phyloP scores from a whole-genome alignment of 352 stramenopile species.

The Elongisporangium prolatum region DNA sequence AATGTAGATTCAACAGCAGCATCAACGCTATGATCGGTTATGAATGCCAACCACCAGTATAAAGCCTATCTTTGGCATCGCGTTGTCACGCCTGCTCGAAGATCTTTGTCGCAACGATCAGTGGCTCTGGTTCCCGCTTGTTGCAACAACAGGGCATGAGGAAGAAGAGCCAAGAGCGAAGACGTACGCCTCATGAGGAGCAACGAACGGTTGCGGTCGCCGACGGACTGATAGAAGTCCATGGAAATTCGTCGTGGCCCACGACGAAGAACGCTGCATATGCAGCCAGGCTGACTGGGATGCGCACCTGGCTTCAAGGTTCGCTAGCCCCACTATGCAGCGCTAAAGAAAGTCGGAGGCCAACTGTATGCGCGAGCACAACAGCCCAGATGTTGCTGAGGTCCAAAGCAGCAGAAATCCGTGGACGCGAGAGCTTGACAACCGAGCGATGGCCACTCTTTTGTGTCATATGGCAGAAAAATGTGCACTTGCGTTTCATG shows the following conservation, averaged over 20 bases:
- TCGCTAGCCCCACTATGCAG: neutral
- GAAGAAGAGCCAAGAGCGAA: neutral
- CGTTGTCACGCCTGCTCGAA: neutral
- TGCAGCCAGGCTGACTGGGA: neutral
- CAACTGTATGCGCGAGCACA: neutral
- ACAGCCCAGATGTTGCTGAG: neutral
- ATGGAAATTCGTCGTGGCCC: no score
- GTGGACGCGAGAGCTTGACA: neutral
- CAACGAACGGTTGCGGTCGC: neutral
- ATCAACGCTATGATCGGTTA: neutral
- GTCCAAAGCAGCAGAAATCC: neutral
- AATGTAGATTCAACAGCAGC: neutral
- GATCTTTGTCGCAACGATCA: neutral
- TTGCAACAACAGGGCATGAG: neutral
- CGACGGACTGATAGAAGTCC: neutral
- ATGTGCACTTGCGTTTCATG: neutral
- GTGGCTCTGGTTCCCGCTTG: neutral
- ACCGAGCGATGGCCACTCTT: neutral
- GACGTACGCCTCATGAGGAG: neutral
- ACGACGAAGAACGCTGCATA: neutral
- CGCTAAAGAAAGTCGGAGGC: neutral
- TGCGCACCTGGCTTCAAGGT: neutral
- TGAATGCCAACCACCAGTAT: neutral
- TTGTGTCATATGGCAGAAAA: neutral
- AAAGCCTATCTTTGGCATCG: neutral